Conservation (phyloP, 805 yeast genomes). For the Wickerhamiella australiensis region DNA sequence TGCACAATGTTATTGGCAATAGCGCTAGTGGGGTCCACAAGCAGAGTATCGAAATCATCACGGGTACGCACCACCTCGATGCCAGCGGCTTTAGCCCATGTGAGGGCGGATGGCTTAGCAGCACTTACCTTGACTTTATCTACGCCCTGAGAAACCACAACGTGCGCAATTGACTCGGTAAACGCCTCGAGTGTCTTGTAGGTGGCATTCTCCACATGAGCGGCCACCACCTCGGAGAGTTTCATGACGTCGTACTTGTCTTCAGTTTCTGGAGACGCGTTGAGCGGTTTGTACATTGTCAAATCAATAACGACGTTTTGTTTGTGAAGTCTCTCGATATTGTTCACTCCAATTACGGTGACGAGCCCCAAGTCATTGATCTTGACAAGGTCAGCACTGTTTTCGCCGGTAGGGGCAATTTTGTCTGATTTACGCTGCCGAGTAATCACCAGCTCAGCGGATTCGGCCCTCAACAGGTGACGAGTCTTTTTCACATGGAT, state of each 20-base stretch:
- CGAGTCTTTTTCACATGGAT: slow-evolving; percentile 37
- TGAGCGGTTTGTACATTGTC: slow-evolving; percentile 34
- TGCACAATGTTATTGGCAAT: not conserved
- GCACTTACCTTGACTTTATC: slow-evolving; percentile 45
- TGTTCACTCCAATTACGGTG: slow-evolving; percentile 86
- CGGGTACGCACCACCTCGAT: slow-evolving; percentile 50
- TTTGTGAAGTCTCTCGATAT: slow-evolving; percentile 70
- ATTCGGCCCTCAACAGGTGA: slow-evolving; percentile 47
- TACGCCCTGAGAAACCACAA: slow-evolving; percentile 36
- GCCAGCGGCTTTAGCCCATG: slow-evolving; percentile 82
- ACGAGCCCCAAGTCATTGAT: slow-evolving; percentile 39
- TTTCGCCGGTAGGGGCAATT: slow-evolving; percentile 16
- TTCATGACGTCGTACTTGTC: slow-evolving; percentile 30
- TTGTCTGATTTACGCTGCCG: slow-evolving; percentile 25
- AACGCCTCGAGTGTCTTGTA: slow-evolving; percentile 92
- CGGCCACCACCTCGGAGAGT: slow-evolving; percentile 38
- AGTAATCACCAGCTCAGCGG: slow-evolving; percentile 34
- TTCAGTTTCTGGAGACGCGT: slow-evolving; percentile 16
- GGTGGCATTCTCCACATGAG: slow-evolving; percentile 61
- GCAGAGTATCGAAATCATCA: slow-evolving; percentile 29
- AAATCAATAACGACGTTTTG: slow-evolving; percentile 61
- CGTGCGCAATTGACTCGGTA: slow-evolving; percentile 56
- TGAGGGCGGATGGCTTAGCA: slow-evolving; percentile 78
- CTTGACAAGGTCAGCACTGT: slow-evolving; percentile 24
- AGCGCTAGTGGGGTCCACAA: slow-evolving; percentile 21